Conservation (phyloP, 768 basidiomycete species). For the Coprinopsis sp. region DNA sequence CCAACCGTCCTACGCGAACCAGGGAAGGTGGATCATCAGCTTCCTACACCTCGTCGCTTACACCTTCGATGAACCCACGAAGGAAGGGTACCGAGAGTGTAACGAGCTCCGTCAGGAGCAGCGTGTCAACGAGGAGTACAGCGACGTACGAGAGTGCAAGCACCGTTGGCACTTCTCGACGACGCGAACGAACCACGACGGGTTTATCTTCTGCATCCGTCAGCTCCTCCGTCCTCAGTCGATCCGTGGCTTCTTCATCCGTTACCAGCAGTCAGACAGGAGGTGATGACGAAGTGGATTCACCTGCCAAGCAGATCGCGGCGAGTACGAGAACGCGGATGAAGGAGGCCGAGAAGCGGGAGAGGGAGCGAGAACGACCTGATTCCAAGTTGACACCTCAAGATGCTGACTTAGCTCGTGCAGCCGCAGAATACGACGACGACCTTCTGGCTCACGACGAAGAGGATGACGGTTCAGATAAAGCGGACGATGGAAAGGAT, state of each 20-base stretch:
- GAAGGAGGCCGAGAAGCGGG: slow-evolving; percentile 15
- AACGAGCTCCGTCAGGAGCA: slow-evolving; percentile 11
- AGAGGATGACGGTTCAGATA: slow-evolving; percentile 13
- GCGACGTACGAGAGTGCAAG: slow-evolving; percentile 10
- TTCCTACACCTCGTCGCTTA: neutral
- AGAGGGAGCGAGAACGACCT: slow-evolving; percentile 41
- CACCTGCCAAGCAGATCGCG: slow-evolving; percentile 25
- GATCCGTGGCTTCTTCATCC: neutral
- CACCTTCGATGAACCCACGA: neutral
- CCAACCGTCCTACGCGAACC: neutral
- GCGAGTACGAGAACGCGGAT: slow-evolving; percentile 16
- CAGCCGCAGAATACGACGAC: too few relatives aligned
- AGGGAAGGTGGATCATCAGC: neutral
- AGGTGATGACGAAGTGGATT: slow-evolving; percentile 14
- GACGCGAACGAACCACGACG: too few relatives aligned
- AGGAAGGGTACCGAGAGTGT: slow-evolving; percentile 1
- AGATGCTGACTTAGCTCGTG: neutral
- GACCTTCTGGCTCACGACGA: neutral
- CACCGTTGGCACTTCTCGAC: too few relatives aligned
- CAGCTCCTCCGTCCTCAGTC: slow-evolving; percentile 1
- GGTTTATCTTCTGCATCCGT: too few relatives aligned
- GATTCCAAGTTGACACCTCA: slow-evolving; percentile 71
- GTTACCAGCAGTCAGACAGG: neutral
- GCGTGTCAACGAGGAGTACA: slow-evolving; percentile 10
- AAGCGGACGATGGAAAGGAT: slow-evolving; percentile 10